phyloP scores from a whole-genome alignment of 1,139 yeast genomes.

The Casaregolazyma lundiana region DNA sequence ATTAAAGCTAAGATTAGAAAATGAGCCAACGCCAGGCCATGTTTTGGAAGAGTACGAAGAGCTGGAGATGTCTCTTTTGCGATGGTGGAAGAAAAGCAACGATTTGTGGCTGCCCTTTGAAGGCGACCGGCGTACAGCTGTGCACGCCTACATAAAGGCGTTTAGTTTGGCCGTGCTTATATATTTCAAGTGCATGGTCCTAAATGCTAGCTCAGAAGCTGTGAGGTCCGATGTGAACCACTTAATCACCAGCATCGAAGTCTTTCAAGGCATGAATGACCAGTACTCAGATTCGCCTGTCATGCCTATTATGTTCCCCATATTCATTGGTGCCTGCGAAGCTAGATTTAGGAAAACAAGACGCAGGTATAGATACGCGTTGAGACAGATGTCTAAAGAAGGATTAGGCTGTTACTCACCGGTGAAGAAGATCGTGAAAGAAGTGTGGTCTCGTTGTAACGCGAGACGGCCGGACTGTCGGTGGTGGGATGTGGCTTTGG shows the following conservation, averaged over 20 bases:
- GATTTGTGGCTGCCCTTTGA: slow-evolving; percentile 25
- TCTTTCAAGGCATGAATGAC: slow-evolving; percentile 48
- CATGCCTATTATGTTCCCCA: slow-evolving; percentile 83
- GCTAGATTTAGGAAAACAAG: slow-evolving; percentile 53
- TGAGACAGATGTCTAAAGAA: slow-evolving; percentile 68
- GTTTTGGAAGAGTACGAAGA: slow-evolving; percentile 44
- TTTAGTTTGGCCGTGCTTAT: slow-evolving; percentile 71
- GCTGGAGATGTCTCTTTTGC: slow-evolving; percentile 48
- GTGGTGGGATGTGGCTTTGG: slow-evolving; percentile 76
- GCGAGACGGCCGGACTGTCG: slow-evolving; percentile 54
- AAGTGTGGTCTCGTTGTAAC: slow-evolving; percentile 76
- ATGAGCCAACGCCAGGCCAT: slow-evolving; percentile 37
- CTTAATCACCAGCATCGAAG: slow-evolving; percentile 62
- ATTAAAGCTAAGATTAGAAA: slow-evolving; percentile 42
- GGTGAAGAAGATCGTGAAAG: slow-evolving; percentile 77
- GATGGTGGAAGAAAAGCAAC: slow-evolving; percentile 50
- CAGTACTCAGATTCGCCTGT: slow-evolving; percentile 55
- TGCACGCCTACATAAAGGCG: slow-evolving; percentile 79
- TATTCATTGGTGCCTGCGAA: slow-evolving; percentile 84
- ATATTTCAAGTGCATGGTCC: slow-evolving; percentile 68
- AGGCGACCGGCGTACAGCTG: slow-evolving; percentile 48
- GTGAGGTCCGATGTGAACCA: slow-evolving; percentile 57
- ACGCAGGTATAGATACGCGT: slow-evolving; percentile 70
- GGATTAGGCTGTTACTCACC: slow-evolving; percentile 85
- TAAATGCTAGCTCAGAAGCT: slow-evolving; percentile 47